Conservation (phyloP, 352 stramenopile species). For the Pythium sp. region DNA sequence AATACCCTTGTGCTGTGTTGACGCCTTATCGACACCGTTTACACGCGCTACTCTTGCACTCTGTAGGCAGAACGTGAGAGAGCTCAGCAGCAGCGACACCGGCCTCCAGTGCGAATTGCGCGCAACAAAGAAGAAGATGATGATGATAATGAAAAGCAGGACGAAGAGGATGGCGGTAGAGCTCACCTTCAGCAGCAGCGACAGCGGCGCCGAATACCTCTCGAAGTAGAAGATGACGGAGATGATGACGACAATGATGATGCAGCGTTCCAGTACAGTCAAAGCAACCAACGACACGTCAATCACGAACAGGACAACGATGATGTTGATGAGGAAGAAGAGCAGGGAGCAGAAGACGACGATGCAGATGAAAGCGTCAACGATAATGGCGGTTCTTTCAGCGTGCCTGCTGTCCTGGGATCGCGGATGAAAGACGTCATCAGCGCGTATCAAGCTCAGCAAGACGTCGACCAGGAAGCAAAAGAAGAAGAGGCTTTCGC, state of each 20-base stretch:
- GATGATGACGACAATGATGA: constrained; percentile 29
- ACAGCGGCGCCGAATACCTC: background rate
- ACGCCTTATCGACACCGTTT: background rate
- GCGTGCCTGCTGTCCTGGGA: background rate
- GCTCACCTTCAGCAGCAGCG: background rate
- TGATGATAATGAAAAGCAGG: constrained; percentile 12
- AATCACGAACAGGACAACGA: background rate
- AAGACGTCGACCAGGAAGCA: constrained; percentile 5
- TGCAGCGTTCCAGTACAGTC: constrained; percentile 27
- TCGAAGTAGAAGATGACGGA: constrained; percentile 17
- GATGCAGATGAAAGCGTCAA: background rate
- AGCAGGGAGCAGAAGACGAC: constrained; percentile 7
- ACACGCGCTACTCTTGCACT: background rate
- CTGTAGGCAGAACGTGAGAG: background rate
- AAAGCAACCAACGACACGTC: constrained; percentile 1
- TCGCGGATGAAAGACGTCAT: constrained; percentile 17
- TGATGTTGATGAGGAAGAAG: background rate
- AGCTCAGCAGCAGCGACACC: background rate
- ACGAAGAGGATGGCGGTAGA: background rate
- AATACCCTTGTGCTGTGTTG: background rate
- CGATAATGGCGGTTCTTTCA: background rate
- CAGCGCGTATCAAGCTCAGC: constrained; percentile 13
- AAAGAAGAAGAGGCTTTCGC: constrained; percentile 10
- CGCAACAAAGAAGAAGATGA: constrained; percentile 13
- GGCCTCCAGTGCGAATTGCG: background rate